Conservation (phyloP, 176 grass and related monocot genomes). For the Pontederia paniculata region DNA sequence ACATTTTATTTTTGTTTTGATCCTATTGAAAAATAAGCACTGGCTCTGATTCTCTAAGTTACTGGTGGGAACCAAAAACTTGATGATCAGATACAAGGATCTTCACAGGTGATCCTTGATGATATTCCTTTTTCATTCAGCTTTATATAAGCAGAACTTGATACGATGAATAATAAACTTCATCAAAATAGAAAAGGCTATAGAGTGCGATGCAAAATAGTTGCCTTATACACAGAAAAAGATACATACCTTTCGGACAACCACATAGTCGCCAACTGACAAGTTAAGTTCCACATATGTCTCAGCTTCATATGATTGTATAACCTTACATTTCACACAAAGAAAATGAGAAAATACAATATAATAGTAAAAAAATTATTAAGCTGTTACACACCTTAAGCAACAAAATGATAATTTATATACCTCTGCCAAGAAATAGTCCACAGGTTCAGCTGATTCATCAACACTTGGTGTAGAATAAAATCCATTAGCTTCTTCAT, state of each 20-base stretch:
- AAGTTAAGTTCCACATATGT: constrained; percentile 74
- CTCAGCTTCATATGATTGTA: constrained; percentile 80
- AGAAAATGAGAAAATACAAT: constrained; percentile 6
- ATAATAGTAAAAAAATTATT: background rate
- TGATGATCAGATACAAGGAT: too few relatives aligned
- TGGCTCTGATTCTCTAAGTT: too few relatives aligned
- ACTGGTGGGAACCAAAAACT: too few relatives aligned
- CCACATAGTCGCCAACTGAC: constrained; percentile 73
- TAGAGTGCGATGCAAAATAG: too few relatives aligned
- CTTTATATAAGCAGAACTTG: too few relatives aligned
- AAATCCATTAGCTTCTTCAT: constrained; percentile 50
- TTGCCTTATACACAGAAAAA: too few relatives aligned
- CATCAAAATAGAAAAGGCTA: too few relatives aligned
- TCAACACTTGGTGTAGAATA: constrained; percentile 39
- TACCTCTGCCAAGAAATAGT: constrained; percentile 83
- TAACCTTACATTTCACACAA: constrained; percentile 35
- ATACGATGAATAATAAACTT: too few relatives aligned
- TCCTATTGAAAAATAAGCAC: too few relatives aligned
- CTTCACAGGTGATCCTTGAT: too few relatives aligned
- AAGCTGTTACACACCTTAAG: background rate
- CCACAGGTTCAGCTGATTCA: constrained; percentile 34
- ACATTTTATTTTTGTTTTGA: too few relatives aligned
- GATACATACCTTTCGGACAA: constrained; percentile 67
- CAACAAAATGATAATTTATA: background rate
- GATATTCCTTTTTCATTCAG: too few relatives aligned